Evolutionary conservation across 192 early-diverging fungal species (phyloP).

Genomic region (Neocallimastix lanati): DNA sequence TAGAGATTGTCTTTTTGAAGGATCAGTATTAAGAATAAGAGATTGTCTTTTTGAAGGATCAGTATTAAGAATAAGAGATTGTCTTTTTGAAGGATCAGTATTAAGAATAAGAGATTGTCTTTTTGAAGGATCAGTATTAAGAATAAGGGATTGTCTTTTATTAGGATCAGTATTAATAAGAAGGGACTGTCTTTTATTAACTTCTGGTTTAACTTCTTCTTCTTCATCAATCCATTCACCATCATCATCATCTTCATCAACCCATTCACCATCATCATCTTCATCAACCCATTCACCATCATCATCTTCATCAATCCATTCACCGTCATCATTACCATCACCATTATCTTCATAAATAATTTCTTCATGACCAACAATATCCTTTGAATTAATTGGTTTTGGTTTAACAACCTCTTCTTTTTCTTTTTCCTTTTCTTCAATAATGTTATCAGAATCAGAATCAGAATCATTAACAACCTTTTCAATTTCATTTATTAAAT

Average conservation of each 20-base stretch:
- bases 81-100: no score
- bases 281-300: no score
- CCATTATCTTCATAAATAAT: neutral
- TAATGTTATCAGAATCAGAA: neutral
- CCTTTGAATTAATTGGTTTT: neutral
- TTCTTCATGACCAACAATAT: neutral
- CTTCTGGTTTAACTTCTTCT: neutral
- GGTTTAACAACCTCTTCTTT: neutral
- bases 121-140: neutral
- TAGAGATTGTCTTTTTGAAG: no score
- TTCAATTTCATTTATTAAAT: neutral
- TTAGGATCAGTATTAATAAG: neutral
- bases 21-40: no score
- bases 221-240: neutral
- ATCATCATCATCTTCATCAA: neutral
- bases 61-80: no score
- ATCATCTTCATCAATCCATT: neutral
- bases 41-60: no score
- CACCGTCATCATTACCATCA: neutral
- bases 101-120: neutral
- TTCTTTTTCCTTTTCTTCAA: neutral
- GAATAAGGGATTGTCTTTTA: neutral
- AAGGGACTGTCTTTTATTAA: neutral
- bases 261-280: neutral
- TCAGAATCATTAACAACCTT: neutral